Evolutionary conservation across 2,329 filamentous ascomycete species (phyloP), one percentile per base, ranked within the genome.

Genomic region (Botrytis cinerea): DNA sequence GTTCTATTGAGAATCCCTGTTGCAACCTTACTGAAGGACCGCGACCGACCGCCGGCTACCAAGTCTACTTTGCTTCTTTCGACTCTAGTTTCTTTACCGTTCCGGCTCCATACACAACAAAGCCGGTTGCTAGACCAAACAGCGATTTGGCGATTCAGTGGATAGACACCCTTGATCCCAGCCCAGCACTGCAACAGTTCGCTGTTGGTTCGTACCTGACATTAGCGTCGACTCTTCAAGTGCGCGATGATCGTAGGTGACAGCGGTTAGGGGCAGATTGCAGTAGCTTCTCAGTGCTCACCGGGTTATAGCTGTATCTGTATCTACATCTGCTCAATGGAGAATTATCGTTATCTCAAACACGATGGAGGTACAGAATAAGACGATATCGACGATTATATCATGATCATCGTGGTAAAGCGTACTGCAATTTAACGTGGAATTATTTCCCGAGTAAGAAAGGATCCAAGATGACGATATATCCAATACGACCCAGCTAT

Each of bases 171-270:
- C 70, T 67, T 59, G 70, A 67, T 57, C 59, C 57, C 48, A 28
- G 57, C 54, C 64, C 40, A 72, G 70, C 22, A 73, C 48, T 43
- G 57, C 48, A 45, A 69, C 66, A 75, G 66, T 63, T 68, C 71
- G 73, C 67, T 68, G 68, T 60, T 73, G 68, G 68, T 73, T 75
- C 73, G 75, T 77, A 77, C 75, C 75, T 77, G 75, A 57, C 75
- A 76, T 75, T 77, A 77, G 73, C 70, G 73, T 62, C 40, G n/a
- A 62, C n/a, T 67, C 48, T 74, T 62, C 45, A 32, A 48, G 51
- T 61, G 69, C 69, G 69, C 69, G 69, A 74, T 72, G 73, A 74
- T 74, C 73, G 73, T 67, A 57, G 59, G 69, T 73, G 63, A 72
- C 70, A 72, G 73, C 70, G 70, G 57, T 60, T 70, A 70, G 62